Evolutionary conservation across 768 basidiomycete species (phyloP), one percentile per base, ranked within the genome.

Genomic region (Hemileccinum rubropunctum): DNA sequence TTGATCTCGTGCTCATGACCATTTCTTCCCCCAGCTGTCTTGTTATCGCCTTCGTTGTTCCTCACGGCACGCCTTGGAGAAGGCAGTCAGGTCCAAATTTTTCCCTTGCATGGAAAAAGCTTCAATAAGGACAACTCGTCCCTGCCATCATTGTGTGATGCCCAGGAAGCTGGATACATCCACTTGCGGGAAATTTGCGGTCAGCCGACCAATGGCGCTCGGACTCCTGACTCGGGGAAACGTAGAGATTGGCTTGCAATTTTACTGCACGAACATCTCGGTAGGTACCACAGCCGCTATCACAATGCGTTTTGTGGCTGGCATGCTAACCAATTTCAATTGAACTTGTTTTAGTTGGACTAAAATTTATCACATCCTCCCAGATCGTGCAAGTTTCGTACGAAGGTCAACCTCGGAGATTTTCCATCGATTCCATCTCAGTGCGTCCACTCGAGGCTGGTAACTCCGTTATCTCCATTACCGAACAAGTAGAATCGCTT

Each of bases 221-320:
- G 51, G 51, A 18, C 21, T 21, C 41, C 46, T 37, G 52, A 51
- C 10, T 54, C 64, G 14, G 66, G 60, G 28, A 78, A 78, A 58
- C 70, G 70, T 41, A 70, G 72, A 48, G 80, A 88, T 61, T 92
- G 90, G 90, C 76, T 92, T 10, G 62, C 68, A 35, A 71, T 91
- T 10, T 68, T 84, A 18, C 63, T 88, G 47, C 79, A 82, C 48
- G 90, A 92, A 69, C 61, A 74, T 35, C 72, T 92, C 46, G 83
- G 90, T 89, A 50, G 40, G 80, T 64, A 8, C 35, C 37, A 14
- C 18, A 30, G 18, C 18, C 27, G 11, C 18, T 47, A 4, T 28
- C 37, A 32, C 28, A 32, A 4, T 38, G n/a, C 10, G 18, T 27
- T 6, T 20, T 34, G 34, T 42, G 43, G 30, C 32, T 34, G 26